Evolutionary conservation across 208 protist genomes (phyloP).

Genomic region (Kentomonas sorsogonicus): DNA sequence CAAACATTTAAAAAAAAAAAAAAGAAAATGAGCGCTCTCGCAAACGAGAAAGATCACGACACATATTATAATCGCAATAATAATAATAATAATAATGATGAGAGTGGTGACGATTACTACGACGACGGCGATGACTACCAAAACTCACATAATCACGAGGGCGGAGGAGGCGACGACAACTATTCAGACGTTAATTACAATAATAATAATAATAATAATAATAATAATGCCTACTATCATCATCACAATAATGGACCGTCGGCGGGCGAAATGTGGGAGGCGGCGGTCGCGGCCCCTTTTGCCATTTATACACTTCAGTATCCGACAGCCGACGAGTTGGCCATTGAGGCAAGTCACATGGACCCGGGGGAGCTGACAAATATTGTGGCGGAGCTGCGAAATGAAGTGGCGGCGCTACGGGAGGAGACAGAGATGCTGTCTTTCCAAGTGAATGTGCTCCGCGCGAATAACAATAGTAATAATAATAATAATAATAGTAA

Average conservation of each 20-base stretch:
- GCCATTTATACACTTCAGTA: slow-evolving; percentile 56
- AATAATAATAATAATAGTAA: background rate
- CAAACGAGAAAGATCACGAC: background rate
- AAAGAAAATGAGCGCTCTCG: background rate
- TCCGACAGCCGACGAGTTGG: slow-evolving; percentile 49
- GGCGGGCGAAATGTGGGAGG: slow-evolving; percentile 6
- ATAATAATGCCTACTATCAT: too few relatives aligned
- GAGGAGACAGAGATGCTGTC: slow-evolving; percentile 59
- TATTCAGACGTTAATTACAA: too few relatives aligned
- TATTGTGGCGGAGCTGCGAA: slow-evolving; percentile 46
- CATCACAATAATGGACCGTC: too few relatives aligned
- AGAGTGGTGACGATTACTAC: too few relatives aligned
- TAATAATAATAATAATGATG: too few relatives aligned
- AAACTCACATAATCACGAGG: too few relatives aligned
- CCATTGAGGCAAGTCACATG: slow-evolving; percentile 18
- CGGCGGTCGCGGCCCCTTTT: slow-evolving; percentile 22
- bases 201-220: too few relatives aligned
- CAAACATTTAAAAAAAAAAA: slow-evolving; percentile 1
- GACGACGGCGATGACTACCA: too few relatives aligned
- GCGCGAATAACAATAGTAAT: slow-evolving; percentile 9
- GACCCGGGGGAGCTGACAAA: slow-evolving; percentile 37
- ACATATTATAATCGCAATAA: too few relatives aligned
- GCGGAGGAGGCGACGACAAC: too few relatives aligned
- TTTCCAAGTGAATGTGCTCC: slow-evolving; percentile 33
- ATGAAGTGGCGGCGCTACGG: slow-evolving; percentile 56